Base-by-base conservation (phyloP, 2,329 filamentous ascomycete species). In the Incumbomyces lentus region DNA sequence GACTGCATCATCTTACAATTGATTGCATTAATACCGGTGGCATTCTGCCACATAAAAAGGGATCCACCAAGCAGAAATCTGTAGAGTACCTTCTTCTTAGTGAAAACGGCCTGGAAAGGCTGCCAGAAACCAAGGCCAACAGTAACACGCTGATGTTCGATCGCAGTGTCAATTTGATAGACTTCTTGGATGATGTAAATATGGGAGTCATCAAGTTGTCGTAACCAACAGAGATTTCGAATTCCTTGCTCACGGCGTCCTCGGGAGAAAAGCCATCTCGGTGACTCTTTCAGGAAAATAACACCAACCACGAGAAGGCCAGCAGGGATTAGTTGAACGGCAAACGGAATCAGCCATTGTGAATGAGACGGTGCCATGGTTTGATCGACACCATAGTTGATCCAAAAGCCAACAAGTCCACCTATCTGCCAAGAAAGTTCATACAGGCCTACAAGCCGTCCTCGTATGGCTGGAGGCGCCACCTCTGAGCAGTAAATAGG, bases 11-110 rank as follows among this genome's bases (percentile, higher is more conserved):
- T n/a, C 22, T 26, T 26, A 26, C 22, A 35, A 11, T 35, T 87
- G 67, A 85, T 81, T 16, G 83, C 82, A 55, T 57, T 57, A 67
- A 87, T 87, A 2, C 84, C 84, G 2, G 69, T 73, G 41, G 81
- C 81, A 56, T 90, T 90, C 64, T 90, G 85, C 73, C 80, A 87
- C 44, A 89, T 68, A 70, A 89, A 89, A 16, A 90, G 71, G 58
- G 84, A 75, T 46, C 76, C 75, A 39, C 84, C 84, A 10, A 89
- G 72, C 61, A 86, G 76, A 64, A 90, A 80, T 35, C 84, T 77
- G 70, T 79, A 86, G 54, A 77, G 77, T 19, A 84, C 74, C 58
- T 74, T 74, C 48, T 66, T 69, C 53, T 76, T 66, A 55, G 69
- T 72, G 48, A 73, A 69, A 17, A 76, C 69, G 6, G 70, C 68